Evolutionary conservation across 2,329 filamentous ascomycete species (phyloP), one percentile per base, ranked within the genome.

Genomic region (Colletotrichum tamarilloi): DNA sequence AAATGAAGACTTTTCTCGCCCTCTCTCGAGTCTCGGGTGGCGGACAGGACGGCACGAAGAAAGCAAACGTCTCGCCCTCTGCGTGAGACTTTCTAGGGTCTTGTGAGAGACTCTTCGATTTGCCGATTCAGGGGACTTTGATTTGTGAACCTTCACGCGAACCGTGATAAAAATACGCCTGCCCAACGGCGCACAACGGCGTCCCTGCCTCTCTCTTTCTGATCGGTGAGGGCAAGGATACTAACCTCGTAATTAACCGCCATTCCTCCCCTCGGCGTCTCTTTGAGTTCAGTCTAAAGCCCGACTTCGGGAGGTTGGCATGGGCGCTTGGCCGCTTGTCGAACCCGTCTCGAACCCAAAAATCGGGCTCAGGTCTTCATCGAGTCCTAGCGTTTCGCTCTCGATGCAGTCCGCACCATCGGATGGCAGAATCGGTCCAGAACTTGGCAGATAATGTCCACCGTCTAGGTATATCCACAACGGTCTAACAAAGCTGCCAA

Each of bases 381-480:
- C 55, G 35, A 35, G 55, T 22, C 63, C 30, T 71, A 38, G 56
- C 57, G 64, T 30, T 42, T 42, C 42, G 12, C 46, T 26, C n/a
- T 64, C 22, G 24, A 53, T 49, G 35, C 12, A 26, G 35, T 26
- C 38, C 58, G 38, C 55, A 26, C 58, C 42, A 69, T 72, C 55
- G 42, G 69, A 72, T 69, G 69, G 28, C 66, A 69, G 59, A 26
- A 38, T 16, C 6, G 49, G 66, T 56, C 58, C 49, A 46, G 66
- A 49, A 49, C 42, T 49, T 49, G 42, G 42, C 42, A 49, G 7
- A n/a, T 1, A 49, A 9, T 49, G 16, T 35, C 32, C 32, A 35
- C 32, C 11, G 9, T 35, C 32, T 35, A 35, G 32, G 32, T 35
- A 12, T 5, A 35, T 35, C 32, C 32, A 35, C 32, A 35, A 7